phyloP scores from a whole-genome alignment of 768 basidiomycete species.

The Collybia mongolica region DNA sequence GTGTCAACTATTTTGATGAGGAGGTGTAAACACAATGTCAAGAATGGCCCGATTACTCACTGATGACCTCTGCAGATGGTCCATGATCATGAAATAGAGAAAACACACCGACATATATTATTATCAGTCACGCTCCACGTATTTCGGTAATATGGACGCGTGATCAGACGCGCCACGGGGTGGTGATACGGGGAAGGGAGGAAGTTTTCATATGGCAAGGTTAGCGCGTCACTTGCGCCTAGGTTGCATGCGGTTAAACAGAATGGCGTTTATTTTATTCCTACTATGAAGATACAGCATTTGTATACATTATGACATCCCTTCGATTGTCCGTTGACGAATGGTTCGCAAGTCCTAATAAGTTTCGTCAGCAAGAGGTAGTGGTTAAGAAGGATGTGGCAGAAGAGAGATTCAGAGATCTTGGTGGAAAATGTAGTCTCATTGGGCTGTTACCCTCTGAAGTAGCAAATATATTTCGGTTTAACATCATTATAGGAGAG shows the following conservation, averaged over 20 bases:
- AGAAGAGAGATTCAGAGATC: slow-evolving; percentile 60
- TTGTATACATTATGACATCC: too few species aligned
- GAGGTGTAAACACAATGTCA: not conserved
- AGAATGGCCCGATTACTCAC: slow-evolving; percentile 35
- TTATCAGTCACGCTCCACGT: too few species aligned
- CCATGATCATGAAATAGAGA: too few species aligned
- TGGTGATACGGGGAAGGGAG: not conserved
- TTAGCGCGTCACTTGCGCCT: too few species aligned
- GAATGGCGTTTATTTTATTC: too few species aligned
- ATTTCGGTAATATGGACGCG: not conserved
- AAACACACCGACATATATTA: too few species aligned
- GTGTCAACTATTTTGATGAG: slow-evolving; percentile 63
- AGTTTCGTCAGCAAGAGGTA: not conserved
- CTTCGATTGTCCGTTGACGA: too few species aligned
- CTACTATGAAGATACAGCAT: too few species aligned
- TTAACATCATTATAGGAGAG: slow-evolving; percentile 34
- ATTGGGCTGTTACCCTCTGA: slow-evolving; percentile 72
- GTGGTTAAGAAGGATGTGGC: not conserved
- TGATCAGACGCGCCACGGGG: not conserved
- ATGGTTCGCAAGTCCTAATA: too few species aligned
- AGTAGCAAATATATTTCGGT: slow-evolving; percentile 80
- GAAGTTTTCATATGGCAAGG: too few species aligned
- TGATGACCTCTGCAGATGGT: slow-evolving; percentile 67
- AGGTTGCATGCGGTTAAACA: too few species aligned
- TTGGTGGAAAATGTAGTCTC: slow-evolving; percentile 80